Evolutionary conservation across 2,329 filamentous ascomycete genomes (phyloP).

Genomic region (Trichoderma pleuroti): DNA sequence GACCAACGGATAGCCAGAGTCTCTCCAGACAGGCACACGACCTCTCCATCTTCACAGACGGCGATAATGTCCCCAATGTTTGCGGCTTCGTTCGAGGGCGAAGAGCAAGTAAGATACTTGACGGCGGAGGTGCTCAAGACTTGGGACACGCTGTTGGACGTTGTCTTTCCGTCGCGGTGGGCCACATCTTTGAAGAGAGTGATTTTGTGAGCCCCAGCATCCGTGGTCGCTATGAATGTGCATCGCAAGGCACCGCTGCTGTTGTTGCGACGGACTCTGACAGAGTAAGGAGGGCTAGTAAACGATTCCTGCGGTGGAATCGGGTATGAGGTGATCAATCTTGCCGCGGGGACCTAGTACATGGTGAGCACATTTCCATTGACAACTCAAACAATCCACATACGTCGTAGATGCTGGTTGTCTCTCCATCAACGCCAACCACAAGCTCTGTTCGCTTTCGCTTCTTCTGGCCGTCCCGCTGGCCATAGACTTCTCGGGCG

Average conservation of each 20-base stretch:
- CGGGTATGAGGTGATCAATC: conserved; percentile 63
- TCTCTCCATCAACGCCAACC: conserved; percentile 63
- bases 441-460: conserved; percentile 61
- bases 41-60: conserved; percentile 58
- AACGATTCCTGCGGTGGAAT: conserved; percentile 63
- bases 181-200: conserved; percentile 58
- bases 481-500: conserved; percentile 59
- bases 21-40: conserved; percentile 59
- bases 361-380: conserved; percentile 11
- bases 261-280: conserved; percentile 49
- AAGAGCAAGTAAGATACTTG: conserved; percentile 35
- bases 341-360: conserved; percentile 55
- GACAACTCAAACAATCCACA: conserved; percentile 25
- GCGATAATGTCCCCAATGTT: conserved; percentile 45
- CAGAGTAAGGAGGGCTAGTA: conserved; percentile 58
- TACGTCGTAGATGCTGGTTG: conserved; percentile 64
- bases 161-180: conserved; percentile 49
- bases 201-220: conserved; percentile 47
- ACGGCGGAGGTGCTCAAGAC: conserved; percentile 39
- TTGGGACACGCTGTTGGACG: conserved; percentile 47
- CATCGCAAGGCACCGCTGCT: conserved; percentile 52
- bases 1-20: conserved; percentile 35
- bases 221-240: conserved; percentile 57
- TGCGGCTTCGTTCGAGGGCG: conserved; percentile 27
- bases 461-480: conserved; percentile 55